Evolutionary conservation across 2,329 filamentous ascomycete species (phyloP).

Genomic region (Microcyclospora tardicrescens): DNA sequence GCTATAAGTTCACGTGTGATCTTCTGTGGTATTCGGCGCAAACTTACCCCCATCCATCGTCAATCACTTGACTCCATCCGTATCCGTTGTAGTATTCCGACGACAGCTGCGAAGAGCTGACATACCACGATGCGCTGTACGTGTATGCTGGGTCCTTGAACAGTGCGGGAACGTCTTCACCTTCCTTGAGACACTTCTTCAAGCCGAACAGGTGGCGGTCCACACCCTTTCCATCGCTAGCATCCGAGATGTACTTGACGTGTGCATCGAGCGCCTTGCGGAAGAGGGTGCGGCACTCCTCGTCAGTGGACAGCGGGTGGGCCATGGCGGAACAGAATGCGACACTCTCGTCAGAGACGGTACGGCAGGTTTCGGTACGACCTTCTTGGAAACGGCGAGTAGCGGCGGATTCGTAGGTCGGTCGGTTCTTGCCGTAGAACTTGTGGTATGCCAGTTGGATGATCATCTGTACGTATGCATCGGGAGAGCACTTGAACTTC

Average conservation of each 20-base stretch:
- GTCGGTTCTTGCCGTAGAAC: constrained; percentile 96
- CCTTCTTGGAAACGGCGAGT: constrained; percentile 93
- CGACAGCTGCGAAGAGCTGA: constrained; percentile 79
- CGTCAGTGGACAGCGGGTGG: constrained; percentile 50
- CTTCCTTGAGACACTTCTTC: constrained; percentile 73
- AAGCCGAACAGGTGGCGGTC: constrained; percentile 95
- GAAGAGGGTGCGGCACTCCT: constrained; percentile 61
- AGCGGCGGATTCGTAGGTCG: constrained; percentile 93
- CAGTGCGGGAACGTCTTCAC: constrained; percentile 67
- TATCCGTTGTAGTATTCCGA: constrained; percentile 98
- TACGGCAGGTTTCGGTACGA: constrained; percentile 88
- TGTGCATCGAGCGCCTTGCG: constrained; percentile 70
- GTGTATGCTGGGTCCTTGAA: constrained; percentile 75
- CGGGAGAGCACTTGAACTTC: constrained; percentile 96
- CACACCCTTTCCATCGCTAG: constrained; percentile 83
- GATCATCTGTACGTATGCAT: constrained; percentile 96
- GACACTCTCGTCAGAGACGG: constrained; percentile 79
- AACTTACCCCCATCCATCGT: constrained; percentile 68
- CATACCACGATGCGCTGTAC: constrained; percentile 80
- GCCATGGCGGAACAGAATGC: constrained; percentile 82
- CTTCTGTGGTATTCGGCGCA: not conserved
- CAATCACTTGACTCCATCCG: constrained; percentile 95
- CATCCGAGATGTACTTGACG: constrained; percentile 79
- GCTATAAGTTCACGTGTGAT: constrained; percentile 2
- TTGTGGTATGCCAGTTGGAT: constrained; percentile 98